Evolutionary conservation across 2,329 filamentous ascomycete genomes (phyloP), one percentile per base, ranked within the genome.

Genomic region (Aspergillus aculeatus): DNA sequence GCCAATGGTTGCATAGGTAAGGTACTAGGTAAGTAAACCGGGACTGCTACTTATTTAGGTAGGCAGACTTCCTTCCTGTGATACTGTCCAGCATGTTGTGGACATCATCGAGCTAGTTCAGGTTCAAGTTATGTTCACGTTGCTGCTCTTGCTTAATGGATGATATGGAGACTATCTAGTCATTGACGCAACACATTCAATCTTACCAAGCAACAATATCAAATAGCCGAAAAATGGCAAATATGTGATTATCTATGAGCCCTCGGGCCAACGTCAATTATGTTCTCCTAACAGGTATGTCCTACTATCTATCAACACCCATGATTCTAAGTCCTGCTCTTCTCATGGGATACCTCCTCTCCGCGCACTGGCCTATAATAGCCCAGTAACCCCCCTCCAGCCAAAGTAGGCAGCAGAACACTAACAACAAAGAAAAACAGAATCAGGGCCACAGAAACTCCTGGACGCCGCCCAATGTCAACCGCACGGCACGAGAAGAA

Each of bases 251-350:
- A 61, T 65, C 47, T 60, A 58, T 61, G 29, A 58, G 53, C 57
- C 38, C 35, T 48, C 44, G 12, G 57, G 61, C 50, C 50, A 62
- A 63, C 58, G 63, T 67, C 56, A 44, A 66, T 63, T 62, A 66
- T 66, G 59, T 65, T 35, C 53, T 50, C 54, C 50, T 62, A 44
- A 50, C 58, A 62, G 56, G 59, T 63, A 63, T 55, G 53, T 62
- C 54, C 60, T 54, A 61, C 53, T 56, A 58, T 62, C 53, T 56
- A 58, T 62, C 54, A 63, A 63, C 44, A 47, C 56, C 51, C 56
- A 60, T 65, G 61, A 60, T 64, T 35, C 52, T 49, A 65, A 65
- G 64, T 63, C 64, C 61, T 29, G 63, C 62, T 64, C 54, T 60
- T 62, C 38, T 59, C 57, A 63, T 63, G 62, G 62, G 60, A 63